A percentile compares a stretch with the other conserved stretches of the same genome.
Conservation (phyloP, 257 asterid genomes). For the Ligustrum vulgare region DNA sequence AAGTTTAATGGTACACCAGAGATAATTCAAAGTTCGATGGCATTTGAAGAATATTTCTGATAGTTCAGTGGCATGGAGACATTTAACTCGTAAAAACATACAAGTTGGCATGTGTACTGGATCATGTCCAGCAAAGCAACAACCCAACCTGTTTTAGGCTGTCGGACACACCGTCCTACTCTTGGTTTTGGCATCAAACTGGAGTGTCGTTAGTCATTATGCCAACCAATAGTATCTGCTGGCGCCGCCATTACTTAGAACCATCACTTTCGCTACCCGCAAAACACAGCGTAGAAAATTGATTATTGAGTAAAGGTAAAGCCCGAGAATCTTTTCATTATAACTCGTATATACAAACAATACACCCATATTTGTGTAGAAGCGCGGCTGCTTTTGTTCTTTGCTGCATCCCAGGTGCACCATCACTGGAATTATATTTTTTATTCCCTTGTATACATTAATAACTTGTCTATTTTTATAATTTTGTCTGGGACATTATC, state of each 20-base stretch:
- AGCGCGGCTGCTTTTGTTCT: conserved; percentile 28
- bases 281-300: too few relatives aligned
- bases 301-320: conserved; percentile 20
- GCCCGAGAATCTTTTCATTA: conserved; percentile 41
- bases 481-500: neutral
- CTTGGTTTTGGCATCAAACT: neutral
- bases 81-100: too few relatives aligned
- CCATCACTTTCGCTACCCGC: conserved; percentile 20
- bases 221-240: too few relatives aligned
- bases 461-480: neutral
- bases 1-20: too few relatives aligned
- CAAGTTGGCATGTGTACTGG: too few relatives aligned
- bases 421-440: conserved; percentile 2
- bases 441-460: conserved; percentile 8
- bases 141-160: neutral
- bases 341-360: conserved; percentile 36
- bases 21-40: too few relatives aligned
- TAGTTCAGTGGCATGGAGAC: too few relatives aligned
- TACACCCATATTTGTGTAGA: conserved; percentile 39
- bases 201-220: neutral
- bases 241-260: conserved; percentile 22
- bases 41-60: too few relatives aligned
- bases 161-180: neutral
- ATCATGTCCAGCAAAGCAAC: neutral
- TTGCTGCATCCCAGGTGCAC: conserved; percentile 43